Conservation (phyloP, 2,329 filamentous ascomycete species). For the Aspergillus ochraceoroseus region DNA sequence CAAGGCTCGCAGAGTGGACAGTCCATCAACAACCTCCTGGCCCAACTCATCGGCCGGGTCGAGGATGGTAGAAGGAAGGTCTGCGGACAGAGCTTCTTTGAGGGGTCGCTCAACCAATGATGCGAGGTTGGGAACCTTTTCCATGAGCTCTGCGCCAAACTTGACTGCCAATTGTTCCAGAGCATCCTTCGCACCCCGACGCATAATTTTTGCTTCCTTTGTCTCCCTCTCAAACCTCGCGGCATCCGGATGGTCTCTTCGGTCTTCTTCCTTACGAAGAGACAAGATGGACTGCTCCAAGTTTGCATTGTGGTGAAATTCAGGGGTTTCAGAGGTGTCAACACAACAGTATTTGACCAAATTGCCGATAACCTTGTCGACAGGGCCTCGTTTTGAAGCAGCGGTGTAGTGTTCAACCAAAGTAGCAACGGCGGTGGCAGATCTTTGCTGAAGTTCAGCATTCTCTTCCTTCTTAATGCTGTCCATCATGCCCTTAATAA, state of each 20-base stretch:
- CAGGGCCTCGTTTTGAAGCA: constrained; percentile 72
- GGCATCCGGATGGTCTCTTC: constrained; percentile 85
- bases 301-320: constrained; percentile 76
- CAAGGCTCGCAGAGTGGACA: constrained; percentile 87
- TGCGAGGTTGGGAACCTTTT: constrained; percentile 77
- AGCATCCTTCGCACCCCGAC: constrained; percentile 89
- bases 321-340: constrained; percentile 94
- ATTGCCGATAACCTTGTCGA: constrained; percentile 93
- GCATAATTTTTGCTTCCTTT: constrained; percentile 80
- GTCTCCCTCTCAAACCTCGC: constrained; percentile 86
- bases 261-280: constrained; percentile 93
- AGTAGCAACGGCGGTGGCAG: constrained; percentile 74
- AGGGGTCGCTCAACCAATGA: constrained; percentile 78
- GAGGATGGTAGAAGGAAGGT: constrained; percentile 66
- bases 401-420: constrained; percentile 83
- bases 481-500: constrained; percentile 98
- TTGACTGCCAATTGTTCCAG: constrained; percentile 77
- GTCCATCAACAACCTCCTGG: constrained; percentile 87
- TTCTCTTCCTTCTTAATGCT: constrained; percentile 96
- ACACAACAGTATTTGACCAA: constrained; percentile 96
- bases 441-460: constrained; percentile 76
- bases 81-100: constrained; percentile 64
- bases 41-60: constrained; percentile 71
- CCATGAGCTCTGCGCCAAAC: constrained; percentile 72
- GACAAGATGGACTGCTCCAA: constrained; percentile 81